Conservation (phyloP, 805 yeast genomes). For the Starmerella geochares region DNA sequence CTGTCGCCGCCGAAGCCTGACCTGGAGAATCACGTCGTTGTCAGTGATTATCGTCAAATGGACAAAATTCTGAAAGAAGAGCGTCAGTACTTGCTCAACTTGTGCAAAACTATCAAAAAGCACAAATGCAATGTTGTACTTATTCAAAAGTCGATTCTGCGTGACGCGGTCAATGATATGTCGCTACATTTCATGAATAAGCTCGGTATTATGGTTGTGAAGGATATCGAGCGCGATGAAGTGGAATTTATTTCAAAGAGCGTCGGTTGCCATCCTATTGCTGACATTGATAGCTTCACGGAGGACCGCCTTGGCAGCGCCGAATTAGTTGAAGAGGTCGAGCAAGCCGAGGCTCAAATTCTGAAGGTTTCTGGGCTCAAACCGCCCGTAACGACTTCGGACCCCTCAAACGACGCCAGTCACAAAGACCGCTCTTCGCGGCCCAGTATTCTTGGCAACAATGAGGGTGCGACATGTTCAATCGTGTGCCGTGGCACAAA, state of each 20-base stretch:
- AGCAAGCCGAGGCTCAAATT: constrained; percentile 78
- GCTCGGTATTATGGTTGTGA: constrained; percentile 84
- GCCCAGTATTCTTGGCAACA: constrained; percentile 33
- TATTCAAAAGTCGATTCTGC: constrained; percentile 82
- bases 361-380: constrained; percentile 67
- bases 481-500: constrained; percentile 94
- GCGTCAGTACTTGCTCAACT: constrained; percentile 85
- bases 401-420: constrained; percentile 21
- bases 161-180: constrained; percentile 91
- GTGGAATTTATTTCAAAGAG: constrained; percentile 79
- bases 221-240: constrained; percentile 93
- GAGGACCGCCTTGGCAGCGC: constrained; percentile 90
- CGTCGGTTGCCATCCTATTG: constrained; percentile 89
- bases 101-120: constrained; percentile 92
- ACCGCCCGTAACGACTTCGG: constrained; percentile 41
- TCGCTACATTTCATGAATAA: constrained; percentile 91
- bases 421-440: constrained; percentile 33
- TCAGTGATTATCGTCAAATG: constrained; percentile 97
- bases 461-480: constrained; percentile 35
- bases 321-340: constrained; percentile 84
- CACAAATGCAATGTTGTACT: constrained; percentile 88
- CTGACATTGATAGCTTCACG: constrained; percentile 84
- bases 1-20: constrained; percentile 95
- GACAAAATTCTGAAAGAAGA: constrained; percentile 97
- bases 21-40: constrained; percentile 94